Evolutionary conservation across 345 rosid species (phyloP), one percentile per base, ranked within the genome.

Genomic region (Salix udensis): DNA sequence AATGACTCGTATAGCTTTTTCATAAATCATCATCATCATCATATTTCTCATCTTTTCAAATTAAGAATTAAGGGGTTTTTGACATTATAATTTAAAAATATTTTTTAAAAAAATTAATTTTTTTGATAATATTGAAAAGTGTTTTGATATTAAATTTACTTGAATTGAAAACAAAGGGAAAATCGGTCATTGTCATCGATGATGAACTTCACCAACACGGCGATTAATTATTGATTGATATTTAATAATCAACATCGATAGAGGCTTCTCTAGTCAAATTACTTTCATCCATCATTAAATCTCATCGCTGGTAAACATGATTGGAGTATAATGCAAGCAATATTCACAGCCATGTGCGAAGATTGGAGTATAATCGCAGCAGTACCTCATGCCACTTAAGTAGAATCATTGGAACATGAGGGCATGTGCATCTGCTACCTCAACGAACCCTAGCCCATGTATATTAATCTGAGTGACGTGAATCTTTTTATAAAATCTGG

Each of bases 321-420:
- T 8, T 2, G 60, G 44, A 79, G 84, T 77, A 71, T 75, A 67
- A 60, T 31, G 24, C 21, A 83, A 86, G 86, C 68, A 71, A 84
- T 53, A 65, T 1, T 30, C 67, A 60, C 66, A 40, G 65, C 19
- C 83, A 82, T 75, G 84, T 82, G 82, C 37, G 37, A 34, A 34
- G 37, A 34, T 34, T 34, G 37, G 37, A 34, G 37, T 34, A 5
- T 34, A 34, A 34, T 34, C 0, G 37, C 37, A 34, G 37, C 5
- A 5, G n/a, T 28, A 19, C 62, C 60, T 73, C 8, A 67, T 21
- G 72, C 66, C 46, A 62, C 36, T 58, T 55, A 36, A 71, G 65
- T 72, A 28, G 70, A 26, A 53, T 76, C 40, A 81, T 73, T 75
- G 71, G 81, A 83, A 82, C 81, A 77, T 77, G 84, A 53, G 75